Conservation (phyloP, 129 eudicot genomes). For the Saposhnikovia divaricata region DNA sequence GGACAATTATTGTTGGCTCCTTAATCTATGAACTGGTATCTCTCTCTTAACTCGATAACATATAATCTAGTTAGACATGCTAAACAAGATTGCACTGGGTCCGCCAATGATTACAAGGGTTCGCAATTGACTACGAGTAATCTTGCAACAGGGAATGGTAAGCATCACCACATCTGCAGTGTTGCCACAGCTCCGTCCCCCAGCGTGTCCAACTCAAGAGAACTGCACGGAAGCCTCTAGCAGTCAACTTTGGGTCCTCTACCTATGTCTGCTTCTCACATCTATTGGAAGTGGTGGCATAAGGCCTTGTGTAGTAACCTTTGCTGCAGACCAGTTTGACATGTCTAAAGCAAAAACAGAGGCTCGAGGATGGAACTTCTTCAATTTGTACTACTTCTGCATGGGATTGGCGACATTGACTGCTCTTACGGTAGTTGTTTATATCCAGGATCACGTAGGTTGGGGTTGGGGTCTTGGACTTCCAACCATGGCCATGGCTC, state of each 20-base stretch:
- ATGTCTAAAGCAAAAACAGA: slow-evolving; percentile 57
- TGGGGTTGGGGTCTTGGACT: slow-evolving; percentile 92
- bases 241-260: slow-evolving; percentile 60
- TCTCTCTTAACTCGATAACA: neutral
- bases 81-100: neutral
- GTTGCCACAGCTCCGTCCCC: slow-evolving; percentile 71
- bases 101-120: neutral
- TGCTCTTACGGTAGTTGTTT: slow-evolving; percentile 75
- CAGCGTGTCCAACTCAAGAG: slow-evolving; percentile 66
- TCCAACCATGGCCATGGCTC: slow-evolving; percentile 68
- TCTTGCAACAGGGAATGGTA: slow-evolving; percentile 57
- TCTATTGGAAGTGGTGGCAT: slow-evolving; percentile 75
- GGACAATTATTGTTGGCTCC: slow-evolving; percentile 62
- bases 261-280: slow-evolving; percentile 62
- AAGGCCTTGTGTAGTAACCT: slow-evolving; percentile 82
- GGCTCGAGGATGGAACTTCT: slow-evolving; percentile 60
- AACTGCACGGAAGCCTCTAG: slow-evolving; percentile 83
- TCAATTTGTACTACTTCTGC: slow-evolving; percentile 81
- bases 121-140: neutral
- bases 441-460: slow-evolving; percentile 63
- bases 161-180: slow-evolving; percentile 65
- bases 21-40: slow-evolving; percentile 58
- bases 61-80: neutral
- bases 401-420: slow-evolving; percentile 71
- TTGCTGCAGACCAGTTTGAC: slow-evolving; percentile 91